A percentile compares a stretch with the other conserved stretches of the same genome.
Evolutionary conservation across 805 yeast genomes (phyloP).

Genomic region (Lachancea thermotolerans): DNA sequence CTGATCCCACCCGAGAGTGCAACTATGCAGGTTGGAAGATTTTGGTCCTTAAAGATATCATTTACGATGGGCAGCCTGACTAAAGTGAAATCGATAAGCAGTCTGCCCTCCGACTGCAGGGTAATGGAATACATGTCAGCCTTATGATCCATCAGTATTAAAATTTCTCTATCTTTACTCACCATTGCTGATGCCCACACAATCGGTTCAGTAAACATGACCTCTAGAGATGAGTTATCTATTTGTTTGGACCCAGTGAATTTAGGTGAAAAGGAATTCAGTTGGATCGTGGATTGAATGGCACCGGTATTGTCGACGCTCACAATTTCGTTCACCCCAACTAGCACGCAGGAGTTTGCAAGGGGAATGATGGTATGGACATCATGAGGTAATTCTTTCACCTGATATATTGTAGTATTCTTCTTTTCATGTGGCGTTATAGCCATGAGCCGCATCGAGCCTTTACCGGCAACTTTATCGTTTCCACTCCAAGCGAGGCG

Average conservation of each 20-base stretch:
- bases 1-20: slow-evolving; percentile 17
- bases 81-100: slow-evolving; percentile 26
- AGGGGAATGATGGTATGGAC: slow-evolving; percentile 57
- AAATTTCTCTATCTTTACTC: slow-evolving; percentile 13
- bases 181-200: slow-evolving; percentile 31
- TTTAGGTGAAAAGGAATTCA: slow-evolving; percentile 32
- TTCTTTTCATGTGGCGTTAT: slow-evolving; percentile 52
- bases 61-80: slow-evolving; percentile 27
- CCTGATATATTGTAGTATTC: slow-evolving; percentile 56
- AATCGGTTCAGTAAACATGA: slow-evolving; percentile 17
- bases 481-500: slow-evolving; percentile 72
- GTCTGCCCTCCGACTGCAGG: slow-evolving; percentile 27
- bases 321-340: slow-evolving; percentile 72
- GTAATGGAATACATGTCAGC: slow-evolving; percentile 23
- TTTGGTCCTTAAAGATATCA: slow-evolving; percentile 23
- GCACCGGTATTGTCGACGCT: slow-evolving; percentile 65
- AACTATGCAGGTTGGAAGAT: slow-evolving; percentile 23
- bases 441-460: slow-evolving; percentile 21
- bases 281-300: slow-evolving; percentile 29
- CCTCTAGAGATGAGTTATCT: slow-evolving; percentile 34
- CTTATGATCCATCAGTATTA: slow-evolving; percentile 24
- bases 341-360: slow-evolving; percentile 52
- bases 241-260: slow-evolving; percentile 44
- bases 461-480: slow-evolving; percentile 12
- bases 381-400: slow-evolving; percentile 69